These are phyloP conservation scores for Chenopodium formosanum DNA, from an alignment of 148 eudicot species.

Conservation along the genomic window DNA sequence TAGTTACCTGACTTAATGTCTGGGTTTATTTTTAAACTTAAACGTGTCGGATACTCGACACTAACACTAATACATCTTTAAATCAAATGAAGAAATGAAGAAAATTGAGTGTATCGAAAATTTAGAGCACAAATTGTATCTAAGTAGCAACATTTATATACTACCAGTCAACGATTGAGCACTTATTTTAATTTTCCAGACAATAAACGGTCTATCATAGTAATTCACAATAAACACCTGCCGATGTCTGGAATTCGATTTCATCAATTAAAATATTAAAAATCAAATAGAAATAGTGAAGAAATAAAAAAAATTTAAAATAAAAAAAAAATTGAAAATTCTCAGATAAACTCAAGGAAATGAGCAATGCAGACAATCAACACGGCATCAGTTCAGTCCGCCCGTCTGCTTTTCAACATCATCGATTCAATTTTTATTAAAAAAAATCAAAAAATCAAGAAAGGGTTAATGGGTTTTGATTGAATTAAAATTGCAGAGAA, in stretches of 20 bases:
- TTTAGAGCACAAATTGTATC: conserved; percentile 25
- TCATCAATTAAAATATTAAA: no score
- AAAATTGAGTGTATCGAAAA: background rate
- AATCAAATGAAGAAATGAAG: background rate
- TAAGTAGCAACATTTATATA: background rate
- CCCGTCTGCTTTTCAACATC: conserved; percentile 21
- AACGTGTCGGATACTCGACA: no score
- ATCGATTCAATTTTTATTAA: background rate
- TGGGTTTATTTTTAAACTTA: conserved; percentile 4
- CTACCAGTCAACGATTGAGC: conserved; percentile 19
- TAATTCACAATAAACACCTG: conserved; percentile 25
- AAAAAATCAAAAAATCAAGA: no score
- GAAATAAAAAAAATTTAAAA: no score
- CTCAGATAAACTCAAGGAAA: background rate
- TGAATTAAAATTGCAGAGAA: no score
- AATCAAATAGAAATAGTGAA: no score
- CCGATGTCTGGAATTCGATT: conserved; percentile 17
- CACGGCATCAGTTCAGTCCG: conserved; percentile 26
- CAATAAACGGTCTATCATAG: conserved; percentile 26
- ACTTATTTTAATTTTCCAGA: conserved; percentile 14
- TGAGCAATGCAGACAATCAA: conserved; percentile 15
- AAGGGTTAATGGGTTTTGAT: no score
- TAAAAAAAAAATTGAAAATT: background rate
- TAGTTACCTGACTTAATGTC: conserved; percentile 38
- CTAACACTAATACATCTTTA: no score